These are phyloP conservation scores for Monilinia polystroma DNA, from an alignment of 2,329 filamentous ascomycete genomes.

Conservation along the genomic window DNA sequence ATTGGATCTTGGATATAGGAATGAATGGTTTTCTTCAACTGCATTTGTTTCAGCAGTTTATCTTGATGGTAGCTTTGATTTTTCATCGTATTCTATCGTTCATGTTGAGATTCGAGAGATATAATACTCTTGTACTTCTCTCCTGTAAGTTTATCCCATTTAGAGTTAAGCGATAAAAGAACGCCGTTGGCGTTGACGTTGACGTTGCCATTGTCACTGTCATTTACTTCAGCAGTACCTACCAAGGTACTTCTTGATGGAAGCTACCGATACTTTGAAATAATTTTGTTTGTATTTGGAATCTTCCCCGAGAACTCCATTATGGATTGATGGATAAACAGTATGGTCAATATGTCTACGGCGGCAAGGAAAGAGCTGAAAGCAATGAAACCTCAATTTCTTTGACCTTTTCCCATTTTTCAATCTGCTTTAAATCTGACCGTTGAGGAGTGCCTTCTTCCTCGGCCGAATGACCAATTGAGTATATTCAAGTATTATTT, in stretches of 20 bases:
- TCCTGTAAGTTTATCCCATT: not conserved
- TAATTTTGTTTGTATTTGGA: not conserved
- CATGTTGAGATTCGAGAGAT: not conserved
- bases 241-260: not conserved
- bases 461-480: not conserved
- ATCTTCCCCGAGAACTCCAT: not conserved
- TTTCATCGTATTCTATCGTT: not conserved
- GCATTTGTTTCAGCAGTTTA: not conserved
- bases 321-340: not conserved
- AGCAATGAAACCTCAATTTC: no score
- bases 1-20: slow-evolving; percentile 2
- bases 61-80: not conserved
- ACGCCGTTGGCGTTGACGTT: no score
- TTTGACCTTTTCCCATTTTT: not conserved
- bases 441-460: not conserved
- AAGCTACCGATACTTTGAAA: not conserved
- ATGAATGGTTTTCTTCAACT: not conserved
- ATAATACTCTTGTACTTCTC: not conserved
- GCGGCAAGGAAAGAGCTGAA: no score
- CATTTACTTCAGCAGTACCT: not conserved
- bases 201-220: no score
- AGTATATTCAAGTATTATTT: not conserved
- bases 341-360: no score
- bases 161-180: not conserved
- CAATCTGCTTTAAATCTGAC: not conserved